These are phyloP conservation scores for Dictyostelium brefeldianum DNA, from an alignment of 78 protist genomes.

Conservation along the genomic window DNA sequence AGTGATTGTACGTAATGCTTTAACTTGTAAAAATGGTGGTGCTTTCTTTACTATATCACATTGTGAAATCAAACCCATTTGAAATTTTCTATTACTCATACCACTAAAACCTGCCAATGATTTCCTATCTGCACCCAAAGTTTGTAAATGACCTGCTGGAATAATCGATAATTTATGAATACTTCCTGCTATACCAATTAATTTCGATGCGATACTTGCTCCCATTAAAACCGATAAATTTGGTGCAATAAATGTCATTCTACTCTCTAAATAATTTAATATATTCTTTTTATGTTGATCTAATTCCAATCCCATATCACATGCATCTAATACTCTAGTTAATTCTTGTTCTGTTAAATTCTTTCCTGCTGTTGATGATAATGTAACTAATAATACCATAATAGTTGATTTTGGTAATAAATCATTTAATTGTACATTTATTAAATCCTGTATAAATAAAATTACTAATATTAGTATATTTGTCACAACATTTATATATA, in stretches of 20 bases:
- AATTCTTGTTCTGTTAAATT: constrained; percentile 46
- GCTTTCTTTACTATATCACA: constrained; percentile 74
- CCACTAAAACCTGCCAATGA: constrained; percentile 81
- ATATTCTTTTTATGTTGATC: constrained; percentile 55
- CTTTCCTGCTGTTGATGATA: constrained; percentile 66
- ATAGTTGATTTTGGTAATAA: constrained; percentile 68
- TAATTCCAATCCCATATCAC: constrained; percentile 80
- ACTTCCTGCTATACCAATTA: constrained; percentile 92
- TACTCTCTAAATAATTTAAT: constrained; percentile 84
- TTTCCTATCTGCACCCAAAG: constrained; percentile 80
- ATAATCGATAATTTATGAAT: constrained; percentile 73
- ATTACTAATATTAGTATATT: neutral
- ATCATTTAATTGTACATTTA: constrained; percentile 44
- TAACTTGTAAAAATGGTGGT: constrained; percentile 44
- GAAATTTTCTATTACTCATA: constrained; percentile 53
- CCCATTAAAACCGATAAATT: constrained; percentile 87
- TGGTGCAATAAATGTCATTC: constrained; percentile 93
- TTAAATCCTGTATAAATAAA: constrained; percentile 47
- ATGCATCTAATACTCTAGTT: constrained; percentile 55
- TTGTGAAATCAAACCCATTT: constrained; percentile 83
- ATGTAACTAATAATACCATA: constrained; percentile 75
- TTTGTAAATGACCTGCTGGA: constrained; percentile 89
- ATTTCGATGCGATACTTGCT: constrained; percentile 86
- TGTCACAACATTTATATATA: too few relatives aligned
- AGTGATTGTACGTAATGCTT: constrained; percentile 68